These are phyloP conservation scores for Xylaria sp. DNA, from an alignment of 2,329 filamentous ascomycete species.

Conservation along the genomic window DNA sequence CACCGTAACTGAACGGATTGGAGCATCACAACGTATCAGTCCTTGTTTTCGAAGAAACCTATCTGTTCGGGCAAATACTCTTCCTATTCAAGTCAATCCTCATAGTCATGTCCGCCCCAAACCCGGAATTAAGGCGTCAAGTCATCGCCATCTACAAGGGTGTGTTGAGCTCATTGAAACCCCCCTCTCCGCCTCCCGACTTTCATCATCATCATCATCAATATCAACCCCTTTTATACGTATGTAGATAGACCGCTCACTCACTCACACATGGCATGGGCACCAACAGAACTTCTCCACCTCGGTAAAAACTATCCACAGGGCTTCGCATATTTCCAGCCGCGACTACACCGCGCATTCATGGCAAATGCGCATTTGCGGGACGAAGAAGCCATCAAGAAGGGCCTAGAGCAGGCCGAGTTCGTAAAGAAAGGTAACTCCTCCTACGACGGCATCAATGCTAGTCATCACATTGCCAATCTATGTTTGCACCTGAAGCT, in stretches of 20 bases:
- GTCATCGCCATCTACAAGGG: slow-evolving; percentile 90
- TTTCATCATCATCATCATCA: too few species aligned
- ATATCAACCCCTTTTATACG: background rate
- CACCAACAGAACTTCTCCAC: slow-evolving; percentile 65
- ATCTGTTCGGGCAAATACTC: too few species aligned
- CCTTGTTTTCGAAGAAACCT: too few species aligned
- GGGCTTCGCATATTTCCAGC: slow-evolving; percentile 75
- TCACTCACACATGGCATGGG: background rate
- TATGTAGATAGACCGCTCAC: background rate
- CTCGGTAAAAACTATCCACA: slow-evolving; percentile 82
- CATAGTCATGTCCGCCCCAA: slow-evolving; percentile 35
- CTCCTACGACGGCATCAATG: background rate
- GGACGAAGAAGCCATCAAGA: slow-evolving; percentile 69
- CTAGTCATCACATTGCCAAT: background rate
- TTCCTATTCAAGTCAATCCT: background rate
- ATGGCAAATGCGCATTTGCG: slow-evolving; percentile 63
- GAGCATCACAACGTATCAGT: background rate
- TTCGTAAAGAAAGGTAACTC: slow-evolving; percentile 80
- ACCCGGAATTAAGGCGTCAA: slow-evolving; percentile 61
- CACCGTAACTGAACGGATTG: background rate
- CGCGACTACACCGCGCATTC: slow-evolving; percentile 80
- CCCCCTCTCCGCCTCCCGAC: background rate
- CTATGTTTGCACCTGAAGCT: background rate
- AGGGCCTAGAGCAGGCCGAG: slow-evolving; percentile 70
- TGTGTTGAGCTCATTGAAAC: slow-evolving; percentile 31